Conservation (phyloP, 805 yeast species). For the Kodamaea restingae region DNA sequence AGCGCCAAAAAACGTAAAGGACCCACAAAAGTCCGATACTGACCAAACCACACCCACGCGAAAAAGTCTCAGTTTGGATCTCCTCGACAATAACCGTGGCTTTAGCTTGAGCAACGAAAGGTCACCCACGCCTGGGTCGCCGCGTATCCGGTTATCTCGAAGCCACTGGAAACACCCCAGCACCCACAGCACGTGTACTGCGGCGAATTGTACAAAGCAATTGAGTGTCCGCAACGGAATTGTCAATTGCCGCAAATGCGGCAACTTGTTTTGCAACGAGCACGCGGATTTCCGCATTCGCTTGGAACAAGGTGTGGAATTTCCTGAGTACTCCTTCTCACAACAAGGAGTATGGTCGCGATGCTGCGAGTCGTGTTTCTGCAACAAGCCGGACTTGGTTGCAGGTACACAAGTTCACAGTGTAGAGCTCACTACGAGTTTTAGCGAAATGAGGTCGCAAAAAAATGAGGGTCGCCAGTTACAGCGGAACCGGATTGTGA, state of each 20-base stretch:
- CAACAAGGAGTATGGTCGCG: conserved; percentile 60
- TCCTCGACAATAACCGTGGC: conserved; percentile 43
- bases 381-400: conserved; percentile 48
- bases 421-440: conserved; percentile 45
- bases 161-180: conserved; percentile 57
- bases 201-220: conserved; percentile 35
- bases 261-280: conserved; percentile 58
- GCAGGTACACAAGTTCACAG: conserved; percentile 38
- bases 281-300: conserved; percentile 57
- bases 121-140: conserved; percentile 6
- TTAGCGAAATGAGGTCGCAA: conserved; percentile 36
- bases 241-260: conserved; percentile 76
- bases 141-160: conserved; percentile 30
- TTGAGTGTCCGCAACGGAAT: conserved; percentile 52
- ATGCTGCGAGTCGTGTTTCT: conserved; percentile 64
- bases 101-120: conserved; percentile 29
- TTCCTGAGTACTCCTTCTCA: conserved; percentile 29
- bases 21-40: neutral
- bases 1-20: too few relatives aligned
- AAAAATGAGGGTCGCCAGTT: conserved; percentile 49
- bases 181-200: conserved; percentile 37
- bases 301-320: conserved; percentile 49
- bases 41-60: conserved; percentile 15
- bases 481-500: conserved; percentile 50
- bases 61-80: conserved; percentile 44